Conservation (phyloP, 23 red algal species). For the Gracilaria gracilis region DNA sequence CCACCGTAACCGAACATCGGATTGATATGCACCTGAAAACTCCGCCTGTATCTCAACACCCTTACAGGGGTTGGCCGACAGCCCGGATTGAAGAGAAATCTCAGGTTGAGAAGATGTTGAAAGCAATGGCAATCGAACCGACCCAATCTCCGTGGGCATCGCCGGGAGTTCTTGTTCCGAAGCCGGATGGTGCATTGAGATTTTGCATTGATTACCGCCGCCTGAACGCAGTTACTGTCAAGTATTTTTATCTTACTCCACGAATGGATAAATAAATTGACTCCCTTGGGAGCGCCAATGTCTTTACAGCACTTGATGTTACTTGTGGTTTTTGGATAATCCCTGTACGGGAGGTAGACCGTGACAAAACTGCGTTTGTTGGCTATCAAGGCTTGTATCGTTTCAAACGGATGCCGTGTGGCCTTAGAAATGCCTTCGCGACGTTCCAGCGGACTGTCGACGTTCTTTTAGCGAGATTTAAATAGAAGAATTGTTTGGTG, state of each 20-base stretch:
- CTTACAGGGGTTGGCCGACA: neutral
- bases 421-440: neutral
- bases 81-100: neutral
- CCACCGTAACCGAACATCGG: neutral
- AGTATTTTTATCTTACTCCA: neutral
- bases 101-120: neutral
- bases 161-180: neutral
- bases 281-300: neutral
- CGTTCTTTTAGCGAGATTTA: too few relatives aligned
- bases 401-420: too few relatives aligned
- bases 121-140: neutral
- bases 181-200: neutral
- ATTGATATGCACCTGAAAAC: neutral
- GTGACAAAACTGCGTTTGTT: too few relatives aligned
- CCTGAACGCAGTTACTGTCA: neutral
- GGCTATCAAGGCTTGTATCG: too few relatives aligned
- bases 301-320: neutral
- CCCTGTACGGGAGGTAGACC: too few relatives aligned
- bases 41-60: neutral
- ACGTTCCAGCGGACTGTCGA: too few relatives aligned
- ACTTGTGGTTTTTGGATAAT: too few relatives aligned
- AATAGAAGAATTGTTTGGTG: too few relatives aligned
- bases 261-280: constrained; percentile 2
- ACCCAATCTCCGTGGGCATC: neutral
- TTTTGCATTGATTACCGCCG: constrained; percentile 16